A percentile compares a stretch with the other conserved stretches of the same genome.
phyloP scores from a whole-genome alignment of 2,329 filamentous ascomycete genomes.

The Scedosporium minutisporum region DNA sequence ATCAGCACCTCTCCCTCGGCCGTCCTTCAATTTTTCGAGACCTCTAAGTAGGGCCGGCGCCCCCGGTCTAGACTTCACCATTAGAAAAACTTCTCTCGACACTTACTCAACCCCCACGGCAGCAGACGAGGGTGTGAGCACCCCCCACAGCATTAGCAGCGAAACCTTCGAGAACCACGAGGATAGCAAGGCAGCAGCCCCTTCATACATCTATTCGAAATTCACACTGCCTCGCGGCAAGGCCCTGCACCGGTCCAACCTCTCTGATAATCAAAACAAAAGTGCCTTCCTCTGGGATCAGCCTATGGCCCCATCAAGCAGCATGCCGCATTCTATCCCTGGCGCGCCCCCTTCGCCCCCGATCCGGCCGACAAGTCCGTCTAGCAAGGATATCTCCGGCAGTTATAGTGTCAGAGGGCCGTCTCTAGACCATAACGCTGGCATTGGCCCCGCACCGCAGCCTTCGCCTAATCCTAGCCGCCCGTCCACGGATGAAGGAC shows the following conservation, averaged over 20 bases:
- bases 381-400: conserved; percentile 28
- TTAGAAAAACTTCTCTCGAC: conserved; percentile 55
- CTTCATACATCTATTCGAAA: conserved; percentile 80
- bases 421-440: conserved; percentile 1
- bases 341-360: conserved; percentile 49
- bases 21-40: conserved; percentile 88
- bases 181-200: conserved; percentile 42
- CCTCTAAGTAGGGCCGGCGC: conserved; percentile 69
- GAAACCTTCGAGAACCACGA: conserved; percentile 55
- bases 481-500: conserved; percentile 31
- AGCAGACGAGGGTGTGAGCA: conserved; percentile 56
- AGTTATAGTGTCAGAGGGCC: conserved; percentile 18
- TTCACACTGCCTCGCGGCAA: conserved; percentile 78
- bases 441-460: conserved; percentile 23
- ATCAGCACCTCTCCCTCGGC: conserved; percentile 58
- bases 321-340: conserved; percentile 20
- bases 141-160: conserved; percentile 63
- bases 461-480: conserved; percentile 35
- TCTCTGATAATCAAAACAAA: conserved; percentile 39
- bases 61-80: conserved; percentile 46
- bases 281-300: conserved; percentile 57
- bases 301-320: conserved; percentile 7
- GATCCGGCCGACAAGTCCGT: conserved; percentile 49
- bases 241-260: conserved; percentile 58
- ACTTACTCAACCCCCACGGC: conserved; percentile 56